Evolutionary conservation across 306 rosid genomes (phyloP).

Genomic region (Cercis canadensis): DNA sequence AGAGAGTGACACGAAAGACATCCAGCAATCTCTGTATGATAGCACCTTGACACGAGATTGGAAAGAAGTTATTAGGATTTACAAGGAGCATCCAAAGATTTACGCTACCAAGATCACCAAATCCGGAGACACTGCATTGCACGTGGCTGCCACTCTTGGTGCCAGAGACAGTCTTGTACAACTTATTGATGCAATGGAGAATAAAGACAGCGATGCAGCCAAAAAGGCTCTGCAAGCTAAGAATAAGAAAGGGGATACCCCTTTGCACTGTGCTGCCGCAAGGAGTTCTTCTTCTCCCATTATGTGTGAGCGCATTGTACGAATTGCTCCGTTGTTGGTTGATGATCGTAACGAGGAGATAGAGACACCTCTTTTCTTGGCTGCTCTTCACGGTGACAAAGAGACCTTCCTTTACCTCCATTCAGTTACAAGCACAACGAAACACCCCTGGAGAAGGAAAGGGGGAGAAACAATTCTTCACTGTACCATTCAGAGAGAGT

Average conservation of each 20-base stretch:
- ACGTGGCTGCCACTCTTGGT: constrained; percentile 42
- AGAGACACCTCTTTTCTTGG: constrained; percentile 4
- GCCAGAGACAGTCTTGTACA: constrained; percentile 11
- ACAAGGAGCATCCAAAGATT: not conserved
- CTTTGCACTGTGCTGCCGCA: constrained; percentile 35
- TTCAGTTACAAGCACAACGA: not conserved
- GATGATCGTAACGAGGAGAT: constrained; percentile 22
- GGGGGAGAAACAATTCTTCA: constrained; percentile 24
- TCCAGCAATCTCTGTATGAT: not conserved
- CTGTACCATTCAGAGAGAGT: not conserved
- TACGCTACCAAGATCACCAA: constrained; percentile 30
- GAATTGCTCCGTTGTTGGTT: not conserved
- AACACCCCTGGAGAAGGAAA: not conserved
- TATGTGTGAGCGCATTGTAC: constrained; percentile 35
- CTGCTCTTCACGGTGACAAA: constrained; percentile 16
- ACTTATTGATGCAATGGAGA: not conserved
- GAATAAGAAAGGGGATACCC: constrained; percentile 34
- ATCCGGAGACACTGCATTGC: constrained; percentile 45
- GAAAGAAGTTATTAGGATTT: constrained; percentile 14
- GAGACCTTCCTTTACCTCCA: constrained; percentile 42
- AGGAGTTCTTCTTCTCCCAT: not conserved
- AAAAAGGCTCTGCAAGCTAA: not conserved
- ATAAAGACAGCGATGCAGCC: not conserved
- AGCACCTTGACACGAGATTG: not conserved
- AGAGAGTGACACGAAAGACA: too few relatives aligned